A percentile compares a stretch with the other conserved stretches of the same genome.
Conservation (phyloP, 192 early-diverging fungal species). For the Coemansia pectinata region DNA sequence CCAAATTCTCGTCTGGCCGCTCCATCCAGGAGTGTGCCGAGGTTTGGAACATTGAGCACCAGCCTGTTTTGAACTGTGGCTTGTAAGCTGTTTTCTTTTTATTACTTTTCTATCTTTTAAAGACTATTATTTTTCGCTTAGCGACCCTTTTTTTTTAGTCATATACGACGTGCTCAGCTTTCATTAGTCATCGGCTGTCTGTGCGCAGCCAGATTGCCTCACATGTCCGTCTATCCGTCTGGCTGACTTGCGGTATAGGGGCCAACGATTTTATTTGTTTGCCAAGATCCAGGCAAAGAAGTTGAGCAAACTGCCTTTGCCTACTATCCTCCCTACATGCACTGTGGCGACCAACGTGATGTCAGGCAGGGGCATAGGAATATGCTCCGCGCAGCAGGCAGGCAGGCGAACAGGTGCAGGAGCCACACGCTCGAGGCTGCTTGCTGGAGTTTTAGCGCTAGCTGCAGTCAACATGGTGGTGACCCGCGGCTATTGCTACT, state of each 20-base stretch:
- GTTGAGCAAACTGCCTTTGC: background rate
- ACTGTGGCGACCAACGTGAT: background rate
- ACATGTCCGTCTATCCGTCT: background rate
- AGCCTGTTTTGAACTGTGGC: constrained; percentile 33
- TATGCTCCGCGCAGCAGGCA: background rate
- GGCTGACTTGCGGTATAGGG: background rate
- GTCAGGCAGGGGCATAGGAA: background rate
- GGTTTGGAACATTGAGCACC: constrained; percentile 85
- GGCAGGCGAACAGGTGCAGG: background rate
- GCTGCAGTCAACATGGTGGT: background rate
- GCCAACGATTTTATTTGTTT: background rate
- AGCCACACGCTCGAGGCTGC: background rate
- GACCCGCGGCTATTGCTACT: background rate
- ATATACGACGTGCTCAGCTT: background rate
- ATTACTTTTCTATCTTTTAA: background rate
- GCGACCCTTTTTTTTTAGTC: too few species aligned
- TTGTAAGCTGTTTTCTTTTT: constrained; percentile 1
- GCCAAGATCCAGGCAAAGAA: background rate
- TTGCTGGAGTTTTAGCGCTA: background rate
- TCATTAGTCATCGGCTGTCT: background rate
- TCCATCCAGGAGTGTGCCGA: constrained; percentile 93
- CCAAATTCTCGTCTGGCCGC: constrained; percentile 90
- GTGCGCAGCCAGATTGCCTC: background rate
- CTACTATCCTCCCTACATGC: background rate
- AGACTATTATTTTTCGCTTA: background rate